Base-by-base conservation (phyloP, 202 grass and related monocot species). In the Digitaria exilis region DNA sequence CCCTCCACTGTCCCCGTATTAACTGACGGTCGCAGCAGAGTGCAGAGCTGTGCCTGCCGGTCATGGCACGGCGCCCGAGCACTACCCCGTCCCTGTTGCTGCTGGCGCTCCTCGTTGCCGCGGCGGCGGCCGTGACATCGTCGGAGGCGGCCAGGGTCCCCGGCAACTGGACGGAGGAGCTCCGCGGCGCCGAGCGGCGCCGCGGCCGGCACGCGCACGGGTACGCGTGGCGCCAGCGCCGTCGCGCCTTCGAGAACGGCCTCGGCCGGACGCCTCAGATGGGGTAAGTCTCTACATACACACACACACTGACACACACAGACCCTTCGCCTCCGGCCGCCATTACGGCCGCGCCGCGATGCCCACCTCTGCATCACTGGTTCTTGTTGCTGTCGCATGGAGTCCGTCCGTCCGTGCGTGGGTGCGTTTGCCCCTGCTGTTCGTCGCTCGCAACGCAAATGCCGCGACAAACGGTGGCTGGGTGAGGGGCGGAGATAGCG, bases 231-330 rank as follows among this genome's bases (percentile, higher is more conserved):
- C 57, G 12, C 25, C 37, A 63, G 10, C 79, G 75, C 26, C 76
- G 93, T 39, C 63, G 46, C 24, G 25, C 72, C 32, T 31, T 78
- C 26, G 85, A 92, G 83, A 96, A 99, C 89, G 91, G 93, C 71
- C 93, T 92, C 71, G 96, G 85, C 70, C 63, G 60, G 8, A 91
- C 93, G 87, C 96, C 96, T 73, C 96, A 93, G 86, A 99, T 99
- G 96, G 96, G 96, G 96, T 98, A 90, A 35, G 78, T 69, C n/a
- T n/a, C n/a, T n/a, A 9, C 3, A 0, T 4, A 0, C 22, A 1
- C 22, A 8, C 19, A 34, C 32, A 34, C 32, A 34, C 32, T 7
- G 0, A 39, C 37, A 2, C n/a, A 14, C 65, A 24, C 37, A 16
- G 12, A 9, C 1, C 34, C n/a, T n/a, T n/a, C n/a, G 7, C n/a